Percentiles rank a stretch among this genome's conserved stretches.
These are phyloP conservation scores for Collybiopsis luxurians DNA, from an alignment of 768 basidiomycete species.

Conservation along the genomic window DNA sequence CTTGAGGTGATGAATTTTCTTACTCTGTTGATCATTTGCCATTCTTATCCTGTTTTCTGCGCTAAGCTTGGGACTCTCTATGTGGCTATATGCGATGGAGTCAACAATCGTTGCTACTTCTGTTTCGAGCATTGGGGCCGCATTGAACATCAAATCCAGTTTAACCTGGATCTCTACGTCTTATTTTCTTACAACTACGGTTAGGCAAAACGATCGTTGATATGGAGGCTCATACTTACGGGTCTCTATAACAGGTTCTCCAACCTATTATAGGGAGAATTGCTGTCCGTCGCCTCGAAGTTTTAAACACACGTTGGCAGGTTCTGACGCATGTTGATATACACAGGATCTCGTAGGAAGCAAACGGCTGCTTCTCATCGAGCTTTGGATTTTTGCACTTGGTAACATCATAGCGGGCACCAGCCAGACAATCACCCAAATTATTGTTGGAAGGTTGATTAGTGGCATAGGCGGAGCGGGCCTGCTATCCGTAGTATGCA, in stretches of 20 bases:
- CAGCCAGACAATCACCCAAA: conserved; percentile 19
- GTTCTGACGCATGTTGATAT: neutral
- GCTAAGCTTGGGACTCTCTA: conserved; percentile 6
- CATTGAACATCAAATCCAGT: conserved; percentile 20
- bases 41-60: neutral
- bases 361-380: conserved; percentile 20
- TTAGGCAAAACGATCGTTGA: too few relatives aligned
- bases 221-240: too few relatives aligned
- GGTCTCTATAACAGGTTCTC: too few relatives aligned
- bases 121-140: conserved; percentile 20
- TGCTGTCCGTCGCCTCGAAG: conserved; percentile 13
- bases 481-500: conserved; percentile 19
- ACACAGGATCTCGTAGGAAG: conserved; percentile 21
- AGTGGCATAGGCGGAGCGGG: conserved; percentile 23
- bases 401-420: conserved; percentile 24
- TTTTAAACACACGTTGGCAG: too few relatives aligned
- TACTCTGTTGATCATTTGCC: neutral
- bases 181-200: conserved; percentile 23
- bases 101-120: conserved; percentile 25
- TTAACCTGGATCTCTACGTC: conserved; percentile 24
- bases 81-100: conserved; percentile 17
- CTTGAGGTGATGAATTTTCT: neutral
- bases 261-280: conserved; percentile 23
- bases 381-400: conserved; percentile 22
- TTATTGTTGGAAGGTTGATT: conserved; percentile 23